A percentile compares a stretch with the other conserved stretches of the same genome.
Conservation (phyloP, 2,329 filamentous ascomycete genomes). For the Podosphaera leucotricha region DNA sequence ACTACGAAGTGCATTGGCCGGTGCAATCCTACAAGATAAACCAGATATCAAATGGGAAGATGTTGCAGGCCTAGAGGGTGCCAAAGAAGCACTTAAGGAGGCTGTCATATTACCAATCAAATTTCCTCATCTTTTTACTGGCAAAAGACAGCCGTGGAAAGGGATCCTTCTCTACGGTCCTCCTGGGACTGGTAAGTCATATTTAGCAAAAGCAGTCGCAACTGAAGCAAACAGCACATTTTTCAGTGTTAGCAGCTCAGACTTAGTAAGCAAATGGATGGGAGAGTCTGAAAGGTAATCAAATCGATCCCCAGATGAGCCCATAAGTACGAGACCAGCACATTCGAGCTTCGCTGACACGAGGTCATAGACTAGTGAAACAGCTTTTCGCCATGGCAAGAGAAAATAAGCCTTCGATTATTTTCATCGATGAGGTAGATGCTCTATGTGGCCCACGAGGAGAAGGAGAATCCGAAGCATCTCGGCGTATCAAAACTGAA, state of each 20-base stretch:
- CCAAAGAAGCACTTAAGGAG: conserved; percentile 94
- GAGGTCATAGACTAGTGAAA: conserved; percentile 42
- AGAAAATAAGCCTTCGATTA: conserved; percentile 94
- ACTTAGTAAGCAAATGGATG: conserved; percentile 99
- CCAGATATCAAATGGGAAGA: conserved; percentile 97
- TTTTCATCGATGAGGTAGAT: conserved; percentile 97
- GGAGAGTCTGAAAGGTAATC: conserved; percentile 85
- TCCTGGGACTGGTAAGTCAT: conserved; percentile 92
- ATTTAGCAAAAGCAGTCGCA: conserved; percentile 88
- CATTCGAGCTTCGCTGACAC: conserved; percentile 2
- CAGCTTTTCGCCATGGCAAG: conserved; percentile 93
- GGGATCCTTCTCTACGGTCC: conserved; percentile 91
- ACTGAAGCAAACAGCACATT: conserved; percentile 98
- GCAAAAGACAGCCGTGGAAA: conserved; percentile 95
- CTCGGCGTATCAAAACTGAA: conserved; percentile 93
- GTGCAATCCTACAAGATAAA: conserved; percentile 83
- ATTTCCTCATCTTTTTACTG: conserved; percentile 87
- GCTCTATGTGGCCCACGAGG: conserved; percentile 78
- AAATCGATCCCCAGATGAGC: not conserved
- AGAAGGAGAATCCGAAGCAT: conserved; percentile 95
- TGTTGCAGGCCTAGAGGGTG: conserved; percentile 77
- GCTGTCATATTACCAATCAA: conserved; percentile 95
- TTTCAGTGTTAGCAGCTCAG: conserved; percentile 93
- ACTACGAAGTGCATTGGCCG: conserved; percentile 67
- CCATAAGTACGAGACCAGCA: not conserved